Evolutionary conservation across 1,139 yeast species (phyloP).

Genomic region (Magnusiomyces paraingens): DNA sequence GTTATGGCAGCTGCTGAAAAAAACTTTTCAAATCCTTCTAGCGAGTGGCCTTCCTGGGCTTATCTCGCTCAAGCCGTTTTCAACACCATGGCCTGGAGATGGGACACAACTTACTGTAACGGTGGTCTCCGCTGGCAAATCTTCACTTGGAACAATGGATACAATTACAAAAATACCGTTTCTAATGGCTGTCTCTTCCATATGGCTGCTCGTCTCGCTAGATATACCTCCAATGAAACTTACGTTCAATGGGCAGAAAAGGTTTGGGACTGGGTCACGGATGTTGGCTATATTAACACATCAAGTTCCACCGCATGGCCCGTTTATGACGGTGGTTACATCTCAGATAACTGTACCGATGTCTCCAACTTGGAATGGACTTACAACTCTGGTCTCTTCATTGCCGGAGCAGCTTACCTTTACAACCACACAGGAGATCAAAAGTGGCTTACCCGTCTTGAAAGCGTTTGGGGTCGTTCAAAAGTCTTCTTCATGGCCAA

Average conservation of each 20-base stretch:
- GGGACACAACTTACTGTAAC: constrained; percentile 69
- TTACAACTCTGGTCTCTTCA: constrained; percentile 75
- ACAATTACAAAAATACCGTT: constrained; percentile 84
- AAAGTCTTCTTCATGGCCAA: constrained; percentile 51
- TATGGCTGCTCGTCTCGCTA: constrained; percentile 77
- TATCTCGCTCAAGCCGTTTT: constrained; percentile 72
- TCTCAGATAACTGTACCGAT: constrained; percentile 54
- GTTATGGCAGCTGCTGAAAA: constrained; percentile 79
- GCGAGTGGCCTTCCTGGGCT: constrained; percentile 56
- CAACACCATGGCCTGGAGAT: constrained; percentile 82
- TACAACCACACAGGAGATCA: constrained; percentile 66
- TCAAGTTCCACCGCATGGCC: constrained; percentile 31
- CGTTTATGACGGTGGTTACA: constrained; percentile 73
- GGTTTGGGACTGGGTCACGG: constrained; percentile 77
- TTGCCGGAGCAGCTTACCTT: constrained; percentile 77
- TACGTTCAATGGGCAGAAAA: constrained; percentile 76
- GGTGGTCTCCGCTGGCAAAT: constrained; percentile 98
- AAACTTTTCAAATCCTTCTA: constrained; percentile 61
- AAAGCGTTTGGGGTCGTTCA: constrained; percentile 40
- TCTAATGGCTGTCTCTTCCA: constrained; percentile 88
- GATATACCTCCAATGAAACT: constrained; percentile 65
- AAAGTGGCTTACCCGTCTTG: constrained; percentile 57
- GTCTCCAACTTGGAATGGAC: constrained; percentile 70
- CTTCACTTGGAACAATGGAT: constrained; percentile 90
- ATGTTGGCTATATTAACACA: constrained; percentile 49